Base-by-base conservation (phyloP, 1,284 basidiomycete genomes). In the Dichomitus squalens region DNA sequence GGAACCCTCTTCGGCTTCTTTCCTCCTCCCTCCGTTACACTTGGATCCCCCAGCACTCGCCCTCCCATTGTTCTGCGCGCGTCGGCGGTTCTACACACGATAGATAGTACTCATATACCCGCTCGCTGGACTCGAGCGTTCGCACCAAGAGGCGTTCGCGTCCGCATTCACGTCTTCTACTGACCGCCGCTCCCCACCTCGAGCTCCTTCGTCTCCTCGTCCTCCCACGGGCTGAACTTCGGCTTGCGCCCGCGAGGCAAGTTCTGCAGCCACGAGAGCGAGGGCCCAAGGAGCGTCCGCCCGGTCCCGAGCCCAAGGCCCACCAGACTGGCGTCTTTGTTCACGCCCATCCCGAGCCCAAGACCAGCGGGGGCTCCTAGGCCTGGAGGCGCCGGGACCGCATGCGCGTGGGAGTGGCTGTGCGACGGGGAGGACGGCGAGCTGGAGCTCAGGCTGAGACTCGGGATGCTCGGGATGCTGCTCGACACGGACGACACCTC, bases 371-470 rank as follows among this genome's bases (percentile, higher is more conserved):
- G 43, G n/a, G 25, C 39, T 16, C 35, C 9, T 34, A 38, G 34
- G 39, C 58, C 57, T 12, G 59, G 35, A 21, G 51, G 50, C 14
- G 49, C 21, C 12, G 43, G 38, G 38, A 49, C 53, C 23, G 70
- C 61, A 11, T 31, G 29, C 1, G 74, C 70, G 40, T 68, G 69
- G 20, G 75, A 74, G 63, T 79, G 81, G 21, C 68, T 69, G 66
- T 75, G 80, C 23, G 76, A 75, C 2, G 86, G 87, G 20, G 87
- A 85, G 21, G 85, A 76, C 41, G 86, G 83, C 54, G 87, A 82
- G 69, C 80, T 87, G 38, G 53, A 18, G 48, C 51, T 57, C 27
- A 87, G 82, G 69, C 80, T 87, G 38, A 56, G 31, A 41, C 51
- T 57, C 27, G 60, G 53, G 53, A 60, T 31, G 29, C 29, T 31